A percentile compares a stretch with the other conserved stretches of the same genome.
phyloP scores from a whole-genome alignment of 1,284 basidiomycete genomes.

The Inonotus obliquus region DNA sequence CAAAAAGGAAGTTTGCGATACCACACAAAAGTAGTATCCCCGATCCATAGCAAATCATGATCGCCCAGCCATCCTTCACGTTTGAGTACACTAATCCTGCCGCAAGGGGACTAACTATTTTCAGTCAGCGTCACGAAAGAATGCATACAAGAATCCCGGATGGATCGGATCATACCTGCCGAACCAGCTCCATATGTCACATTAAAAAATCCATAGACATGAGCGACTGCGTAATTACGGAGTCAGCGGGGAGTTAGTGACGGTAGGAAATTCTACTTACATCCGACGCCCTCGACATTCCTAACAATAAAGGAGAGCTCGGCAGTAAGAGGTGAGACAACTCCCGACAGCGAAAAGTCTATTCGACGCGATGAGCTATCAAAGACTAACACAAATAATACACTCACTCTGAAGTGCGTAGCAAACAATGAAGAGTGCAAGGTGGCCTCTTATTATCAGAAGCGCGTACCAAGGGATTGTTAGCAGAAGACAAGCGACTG shows the following conservation, averaged over 20 bases:
- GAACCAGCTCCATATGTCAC: conserved; percentile 62
- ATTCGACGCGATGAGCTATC: conserved; percentile 9
- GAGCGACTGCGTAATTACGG: conserved; percentile 43
- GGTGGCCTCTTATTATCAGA: conserved; percentile 44
- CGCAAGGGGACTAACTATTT: conserved; percentile 61
- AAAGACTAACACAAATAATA: background rate
- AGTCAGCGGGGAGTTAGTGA: background rate
- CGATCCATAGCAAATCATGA: conserved; percentile 6
- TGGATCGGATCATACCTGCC: conserved; percentile 32
- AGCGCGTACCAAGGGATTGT: conserved; percentile 65
- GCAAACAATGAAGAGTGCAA: conserved; percentile 58
- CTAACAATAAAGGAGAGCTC: conserved; percentile 59
- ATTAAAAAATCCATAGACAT: conserved; percentile 66
- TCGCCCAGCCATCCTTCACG: conserved; percentile 8
- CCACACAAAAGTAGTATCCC: background rate
- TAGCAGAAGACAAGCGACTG: conserved; percentile 44
- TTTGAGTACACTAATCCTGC: conserved; percentile 48
- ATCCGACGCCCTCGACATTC: conserved; percentile 57
- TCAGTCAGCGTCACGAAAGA: background rate
- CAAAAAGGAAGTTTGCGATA: conserved; percentile 1
- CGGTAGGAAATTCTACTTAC: conserved; percentile 35
- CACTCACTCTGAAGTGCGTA: conserved; percentile 54
- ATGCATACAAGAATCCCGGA: conserved; percentile 12
- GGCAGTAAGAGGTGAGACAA: conserved; percentile 55
- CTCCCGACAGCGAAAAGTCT: conserved; percentile 58